Evolutionary conservation across 805 yeast genomes (phyloP).

Genomic region (Saccharomycopsis synnaedendra): DNA sequence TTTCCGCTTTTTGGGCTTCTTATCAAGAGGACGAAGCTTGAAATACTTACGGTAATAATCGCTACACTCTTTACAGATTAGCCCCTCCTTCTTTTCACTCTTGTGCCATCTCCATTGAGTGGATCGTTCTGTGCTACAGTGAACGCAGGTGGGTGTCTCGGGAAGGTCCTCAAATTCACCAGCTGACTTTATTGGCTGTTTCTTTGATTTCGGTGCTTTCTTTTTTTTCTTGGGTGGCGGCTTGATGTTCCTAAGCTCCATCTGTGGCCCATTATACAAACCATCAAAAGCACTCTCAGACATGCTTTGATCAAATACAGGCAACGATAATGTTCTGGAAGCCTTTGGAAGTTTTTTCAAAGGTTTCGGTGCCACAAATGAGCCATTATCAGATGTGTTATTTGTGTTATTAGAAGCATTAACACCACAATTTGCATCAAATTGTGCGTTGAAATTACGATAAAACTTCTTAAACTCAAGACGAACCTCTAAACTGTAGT

Average conservation of each 20-base stretch:
- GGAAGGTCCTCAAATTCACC: conserved; percentile 7
- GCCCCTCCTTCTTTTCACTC: conserved; percentile 5
- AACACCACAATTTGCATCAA: not conserved
- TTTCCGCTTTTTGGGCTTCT: not conserved
- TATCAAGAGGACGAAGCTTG: conserved; percentile 4
- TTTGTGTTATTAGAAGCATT: not conserved
- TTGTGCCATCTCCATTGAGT: conserved; percentile 12
- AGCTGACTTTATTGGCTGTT: not conserved
- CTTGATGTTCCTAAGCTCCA: not conserved
- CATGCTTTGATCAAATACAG: conserved; percentile 4
- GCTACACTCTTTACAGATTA: conserved; percentile 14
- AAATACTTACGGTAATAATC: conserved; percentile 10
- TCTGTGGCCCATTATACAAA: not conserved
- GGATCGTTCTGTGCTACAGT: conserved; percentile 9
- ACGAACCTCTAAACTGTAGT: conserved; percentile 6
- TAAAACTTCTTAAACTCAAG: conserved; percentile 10
- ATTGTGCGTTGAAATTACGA: conserved; percentile 1
- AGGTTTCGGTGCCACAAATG: not conserved
- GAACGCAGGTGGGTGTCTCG: conserved; percentile 8
- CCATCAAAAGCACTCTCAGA: not conserved
- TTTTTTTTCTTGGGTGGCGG: not conserved
- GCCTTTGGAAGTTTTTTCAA: conserved; percentile 11
- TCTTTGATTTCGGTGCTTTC: not conserved
- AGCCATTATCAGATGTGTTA: not conserved
- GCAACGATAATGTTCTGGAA: conserved; percentile 14